Evolutionary conservation across 1,284 basidiomycete species (phyloP), one percentile per base, ranked within the genome.

Genomic region (Irpex lacteus): DNA sequence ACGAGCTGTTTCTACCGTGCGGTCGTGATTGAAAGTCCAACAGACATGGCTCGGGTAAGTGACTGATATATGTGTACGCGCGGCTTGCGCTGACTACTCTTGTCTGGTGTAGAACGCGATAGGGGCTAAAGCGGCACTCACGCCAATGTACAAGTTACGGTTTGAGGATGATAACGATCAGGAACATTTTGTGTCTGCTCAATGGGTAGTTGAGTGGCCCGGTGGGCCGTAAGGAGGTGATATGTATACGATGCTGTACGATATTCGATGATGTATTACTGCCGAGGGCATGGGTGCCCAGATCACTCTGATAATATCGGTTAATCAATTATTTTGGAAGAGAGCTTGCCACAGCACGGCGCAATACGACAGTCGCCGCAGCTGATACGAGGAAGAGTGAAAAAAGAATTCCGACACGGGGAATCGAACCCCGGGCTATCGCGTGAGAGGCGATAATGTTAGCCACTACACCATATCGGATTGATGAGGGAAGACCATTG

Each of bases 1-100:
- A 94, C 91, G 0, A 93, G 91, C 68, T 92, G 90, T 72, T 94
- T 94, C 77, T 94, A 94, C 70, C 87, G 89, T 18, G 92, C 92
- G 5, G 88, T 92, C 71, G 91, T 93, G 3, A 81, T 92, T 55
- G 80, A 85, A 13, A 83, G 85, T 6, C 90, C 90, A 5, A 84
- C 78, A 69, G 86, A 88, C 60, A 75, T 83, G 63, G 77, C 78
- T 65, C 78, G 85, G 60, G 87, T 89, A 69, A 78, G 82, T 75
- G 4, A 40, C 58, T 47, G n/a, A 11, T 62, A 57, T 13, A 55
- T 34, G 34, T 15, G 19, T 21, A 0, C 57, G 0, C 69, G 6
- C 68, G 53, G 44, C 36, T 19, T 18, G 2, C n/a, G 38, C 49
- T 66, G 13, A 56, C 62, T 49, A 57, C 38, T 63, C 57, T 60